A percentile compares a stretch with the other conserved stretches of the same genome.
Evolutionary conservation across 139 green algal species (phyloP).

Genomic region (Eudorina sp.): DNA sequence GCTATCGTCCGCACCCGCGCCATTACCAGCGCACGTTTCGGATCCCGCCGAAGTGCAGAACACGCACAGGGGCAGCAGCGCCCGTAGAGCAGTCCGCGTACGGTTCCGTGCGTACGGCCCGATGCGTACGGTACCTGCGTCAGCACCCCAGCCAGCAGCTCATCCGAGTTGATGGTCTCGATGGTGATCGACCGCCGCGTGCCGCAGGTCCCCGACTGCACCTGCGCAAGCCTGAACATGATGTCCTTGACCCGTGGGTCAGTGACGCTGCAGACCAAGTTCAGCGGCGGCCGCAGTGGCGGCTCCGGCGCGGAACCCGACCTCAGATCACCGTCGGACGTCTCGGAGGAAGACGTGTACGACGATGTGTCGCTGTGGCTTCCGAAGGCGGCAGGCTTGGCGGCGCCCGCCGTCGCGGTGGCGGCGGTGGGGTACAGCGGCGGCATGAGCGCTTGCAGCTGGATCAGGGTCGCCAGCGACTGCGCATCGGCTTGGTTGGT

Average conservation of each 20-base stretch:
- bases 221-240: background rate
- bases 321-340: too few species aligned
- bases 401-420: background rate
- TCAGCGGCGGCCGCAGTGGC: constrained; percentile 15
- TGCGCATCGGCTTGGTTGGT: constrained; percentile 23
- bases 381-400: constrained; percentile 33
- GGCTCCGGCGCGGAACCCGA: background rate
- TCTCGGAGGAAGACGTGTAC: background rate
- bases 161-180: constrained; percentile 47
- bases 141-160: constrained; percentile 56
- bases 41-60: too few species aligned
- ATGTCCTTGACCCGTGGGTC: constrained; percentile 24
- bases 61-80: too few species aligned
- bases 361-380: background rate
- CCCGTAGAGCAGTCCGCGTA: too few species aligned
- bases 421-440: background rate
- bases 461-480: constrained; percentile 50
- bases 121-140: too few species aligned
- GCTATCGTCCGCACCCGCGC: too few species aligned
- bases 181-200: constrained; percentile 18
- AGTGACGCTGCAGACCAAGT: constrained; percentile 28
- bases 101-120: too few species aligned
- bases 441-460: constrained; percentile 55
- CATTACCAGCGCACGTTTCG: too few species aligned
- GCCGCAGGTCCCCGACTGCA: background rate